These are phyloP conservation scores for Candida dubliniensis DNA, from an alignment of 1,139 yeast species.

Conservation along the genomic window DNA sequence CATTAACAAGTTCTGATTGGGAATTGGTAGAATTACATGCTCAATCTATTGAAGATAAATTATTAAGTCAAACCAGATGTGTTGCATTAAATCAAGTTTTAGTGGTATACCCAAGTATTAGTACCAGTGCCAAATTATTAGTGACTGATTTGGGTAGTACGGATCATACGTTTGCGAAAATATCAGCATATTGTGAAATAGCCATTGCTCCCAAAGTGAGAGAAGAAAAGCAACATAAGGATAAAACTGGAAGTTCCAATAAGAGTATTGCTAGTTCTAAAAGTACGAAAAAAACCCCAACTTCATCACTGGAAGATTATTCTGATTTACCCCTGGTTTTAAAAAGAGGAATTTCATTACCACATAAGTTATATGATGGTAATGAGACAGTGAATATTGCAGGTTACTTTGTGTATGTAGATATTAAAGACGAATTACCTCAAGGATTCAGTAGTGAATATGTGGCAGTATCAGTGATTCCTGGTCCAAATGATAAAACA, in stretches of 20 bases:
- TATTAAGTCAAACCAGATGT: slow-evolving; percentile 80
- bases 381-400: slow-evolving; percentile 17
- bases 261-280: slow-evolving; percentile 26
- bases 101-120: slow-evolving; percentile 70
- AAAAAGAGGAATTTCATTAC: slow-evolving; percentile 57
- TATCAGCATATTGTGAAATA: slow-evolving; percentile 75
- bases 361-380: slow-evolving; percentile 40
- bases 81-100: slow-evolving; percentile 61
- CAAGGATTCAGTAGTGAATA: slow-evolving; percentile 30
- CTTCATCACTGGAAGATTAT: slow-evolving; percentile 24
- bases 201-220: slow-evolving; percentile 78
- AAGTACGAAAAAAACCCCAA: slow-evolving; percentile 10
- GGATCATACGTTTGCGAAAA: slow-evolving; percentile 48
- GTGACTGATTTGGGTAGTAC: slow-evolving; percentile 63
- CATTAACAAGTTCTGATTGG: slow-evolving; percentile 81
- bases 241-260: slow-evolving; percentile 20
- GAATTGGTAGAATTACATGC: slow-evolving; percentile 87
- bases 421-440: slow-evolving; percentile 37
- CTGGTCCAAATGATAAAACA: slow-evolving; percentile 46
- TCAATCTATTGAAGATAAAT: slow-evolving; percentile 67
- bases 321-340: slow-evolving; percentile 40
- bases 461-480: slow-evolving; percentile 60
- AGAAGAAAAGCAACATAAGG: slow-evolving; percentile 25
- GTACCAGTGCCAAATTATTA: slow-evolving; percentile 61
- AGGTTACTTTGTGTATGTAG: slow-evolving; percentile 46